Base-by-base conservation (phyloP, 768 basidiomycete genomes). In the Mycena galericulata region DNA sequence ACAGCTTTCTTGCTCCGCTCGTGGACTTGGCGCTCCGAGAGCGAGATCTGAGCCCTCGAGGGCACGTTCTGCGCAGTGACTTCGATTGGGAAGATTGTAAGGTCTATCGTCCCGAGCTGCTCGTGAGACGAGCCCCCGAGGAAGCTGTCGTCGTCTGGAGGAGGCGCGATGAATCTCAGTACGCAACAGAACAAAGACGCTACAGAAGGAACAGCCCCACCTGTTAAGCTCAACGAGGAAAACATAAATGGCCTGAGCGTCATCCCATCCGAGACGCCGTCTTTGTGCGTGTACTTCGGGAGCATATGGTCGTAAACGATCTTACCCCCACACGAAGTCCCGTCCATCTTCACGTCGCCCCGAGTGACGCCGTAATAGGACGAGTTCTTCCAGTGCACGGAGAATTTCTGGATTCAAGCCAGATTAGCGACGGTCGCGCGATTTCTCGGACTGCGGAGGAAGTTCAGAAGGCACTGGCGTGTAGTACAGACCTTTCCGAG, bases 1-100 rank as follows among this genome's bases (percentile, higher is more conserved):
- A 64, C 66, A 4, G 66, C 65, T 29, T 68, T 68, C 54, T 71
- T 71, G 1, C 41, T 45, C 18, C 70, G 62, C 30, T 71, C 70
- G 26, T 71, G 65, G 2, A 71, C 57, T n/a, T 67, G 50, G 32
- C 43, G 46, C 1, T 53, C 32, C 3, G 65, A 41, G 18, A 66
- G 41, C 43, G 27, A 15, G 32, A 1, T 2, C 17, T 20, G 22
- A 49, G 30, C n/a, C 18, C 11, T 49, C 29, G 45, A 6, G 15
- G 22, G 1, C 14, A 29, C 43, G 17, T 22, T 41, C 15, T 22
- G 17, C 9, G 34, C 12, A 3, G 30, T 32, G 7, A 55, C 27
- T 29, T 40, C 24, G 17, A 71, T 22, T 3, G 69, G 65, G 18
- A 1, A 0, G 9, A 71, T 62, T 1, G 15, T 43, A 8, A 71